Evolutionary conservation across 1,284 basidiomycete genomes (phyloP), one percentile per base, ranked within the genome.

Genomic region (Serendipita sp.): DNA sequence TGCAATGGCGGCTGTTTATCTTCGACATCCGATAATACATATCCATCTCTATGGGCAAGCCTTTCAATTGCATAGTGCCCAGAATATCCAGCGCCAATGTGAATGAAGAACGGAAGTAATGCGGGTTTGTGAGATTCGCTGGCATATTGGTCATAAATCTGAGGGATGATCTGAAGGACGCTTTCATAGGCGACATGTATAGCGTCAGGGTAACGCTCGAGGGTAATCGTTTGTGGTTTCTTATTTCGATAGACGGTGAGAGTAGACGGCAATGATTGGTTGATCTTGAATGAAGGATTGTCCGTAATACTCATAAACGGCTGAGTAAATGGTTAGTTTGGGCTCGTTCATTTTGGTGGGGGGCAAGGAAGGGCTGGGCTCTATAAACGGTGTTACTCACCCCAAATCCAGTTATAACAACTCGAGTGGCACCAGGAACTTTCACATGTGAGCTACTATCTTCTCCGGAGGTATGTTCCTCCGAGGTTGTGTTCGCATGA

Each of bases 11-110:
- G 83, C 61, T 81, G 76, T 66, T 79, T 76, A 3, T 81, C 82
- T 3, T 75, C 75, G 13, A 79, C 82, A 67, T 88, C 86, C 70
- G 83, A 84, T 80, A 84, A 82, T 61, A 81, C 76, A 68, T 87
- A 88, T 8, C 85, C 84, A 35, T 80, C 74, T 69, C 85, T 87
- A 70, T 88, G 87, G 0, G 77, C 79, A n/a, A 81, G 70, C 65
- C 79, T 77, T 70, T 88, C 86, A 72, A 88, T 77, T 30, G 83
- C 77, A 61, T 88, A 71, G 0, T 80, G 77, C 0, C 86, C 87
- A 12, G 82, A 76, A 4, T 81, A 80, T 1, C 84, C 85, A 12
- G 84, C 81, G 6, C 87, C 86, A 42, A 88, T 75, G 68, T 88
- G 86, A 67, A 88, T 78, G 60, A 88, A 78, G 65, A 88, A 81